Base-by-base conservation (phyloP, 2,329 filamentous ascomycete genomes). In the Ascochyta clinopodiicola region DNA sequence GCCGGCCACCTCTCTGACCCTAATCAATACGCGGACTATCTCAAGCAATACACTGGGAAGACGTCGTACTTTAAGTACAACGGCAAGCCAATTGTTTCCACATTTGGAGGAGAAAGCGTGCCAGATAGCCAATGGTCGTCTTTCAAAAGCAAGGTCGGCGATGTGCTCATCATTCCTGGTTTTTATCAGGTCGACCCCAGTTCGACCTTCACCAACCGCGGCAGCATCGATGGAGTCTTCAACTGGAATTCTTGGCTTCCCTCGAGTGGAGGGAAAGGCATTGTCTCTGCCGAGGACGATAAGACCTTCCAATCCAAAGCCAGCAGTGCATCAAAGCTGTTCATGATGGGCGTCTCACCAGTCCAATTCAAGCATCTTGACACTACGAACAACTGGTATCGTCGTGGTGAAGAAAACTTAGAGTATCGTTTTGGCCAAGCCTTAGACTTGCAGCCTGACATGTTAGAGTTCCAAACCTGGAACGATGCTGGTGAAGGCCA, bases 401-500 rank as follows among this genome's bases (percentile, higher is more conserved):
- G 73, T 5, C 70, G 71, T 25, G 75, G 75, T 43, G 74, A 77
- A 46, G 59, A 66, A 8, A 78, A 77, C 43, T 68, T 78, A 15
- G 69, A 73, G 19, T 44, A 68, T 38, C 69, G 59, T 47, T 64
- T 68, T 34, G 59, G 44, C 25, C 68, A 62, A 51, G 67, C 71
- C 10, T 63, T 78, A 1, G 36, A 51, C 7, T 31, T 77, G 9
- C 64, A 73, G 43, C 75, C 76, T 2, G 73, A 77, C 43, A 75
- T 77, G 46, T 57, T 78, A 9, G 70, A 78, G 57, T 60, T 78
- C 4, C 74, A 76, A 42, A 77, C 74, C 13, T 79, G 77, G 76
- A 78, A 79, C 44, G 77, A 79, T 44, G 74, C 68, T 0, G 75
- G 75, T 2, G 76, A 78, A 47, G 63, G 63, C 10, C 76, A 78